Evolutionary conservation across 2,329 filamentous ascomycete genomes (phyloP), one percentile per base, ranked within the genome.

Genomic region (Fusarium sp.): DNA sequence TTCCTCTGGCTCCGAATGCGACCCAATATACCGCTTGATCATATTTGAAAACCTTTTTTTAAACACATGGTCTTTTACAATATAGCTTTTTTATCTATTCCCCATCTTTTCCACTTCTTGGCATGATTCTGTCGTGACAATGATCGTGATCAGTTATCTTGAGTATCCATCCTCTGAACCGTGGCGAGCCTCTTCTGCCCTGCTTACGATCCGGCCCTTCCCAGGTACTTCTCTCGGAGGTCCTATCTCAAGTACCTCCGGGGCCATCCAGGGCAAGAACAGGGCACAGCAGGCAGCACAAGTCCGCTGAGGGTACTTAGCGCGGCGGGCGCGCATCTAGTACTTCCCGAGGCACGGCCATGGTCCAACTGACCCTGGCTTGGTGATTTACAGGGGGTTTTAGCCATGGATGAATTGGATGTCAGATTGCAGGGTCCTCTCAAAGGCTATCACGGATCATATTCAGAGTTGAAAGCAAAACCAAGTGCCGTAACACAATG

Each of bases 321-420:
- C 72, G 66, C 63, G 69, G 72, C 66, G 69, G 73, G 64, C 72
- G 65, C 59, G 56, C 48, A 71, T 45, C 37, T 50, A 57, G 71
- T 70, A 63, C 64, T 67, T 73, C 64, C 72, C 69, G 72, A 58
- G 65, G 69, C 69, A 73, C 60, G 72, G 65, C 48, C 68, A 64
- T 41, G 68, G 63, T 45, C 39, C 63, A 65, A 65, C 63, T 60
- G 39, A 43, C 62, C 52, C 37, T 31, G 48, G 24, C 39, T 18
- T 22, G 59, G 24, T 61, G 72, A 65, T 71, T 68, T 69, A 52
- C 68, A 68, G 59, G 68, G 65, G 69, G 43, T 11, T 31, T 61
- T 64, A 48, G 41, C 50, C 39, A 56, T 52, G 48, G 48, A 31
- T 52, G 48, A 31, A 31, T 69, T 52, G 48, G 48, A 52, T 72